Conservation (phyloP, 495 filamentous ascomycete species). For the Sordaria brevicollis region DNA sequence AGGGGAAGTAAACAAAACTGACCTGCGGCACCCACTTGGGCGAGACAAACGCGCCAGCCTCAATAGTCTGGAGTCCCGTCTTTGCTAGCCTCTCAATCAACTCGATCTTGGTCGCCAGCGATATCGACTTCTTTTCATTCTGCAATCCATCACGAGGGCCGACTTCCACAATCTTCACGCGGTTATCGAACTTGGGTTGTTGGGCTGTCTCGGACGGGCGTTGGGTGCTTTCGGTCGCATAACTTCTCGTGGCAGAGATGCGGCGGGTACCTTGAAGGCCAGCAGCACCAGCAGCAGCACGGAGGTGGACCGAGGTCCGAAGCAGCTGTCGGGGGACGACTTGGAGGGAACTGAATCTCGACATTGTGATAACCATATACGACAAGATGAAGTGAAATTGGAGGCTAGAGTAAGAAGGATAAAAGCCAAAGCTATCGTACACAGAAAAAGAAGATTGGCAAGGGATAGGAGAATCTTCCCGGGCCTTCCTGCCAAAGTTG, state of each 20-base stretch:
- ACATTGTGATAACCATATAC: slow-evolving; percentile 5
- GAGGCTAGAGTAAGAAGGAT: not conserved
- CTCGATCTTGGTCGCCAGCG: slow-evolving; percentile 75
- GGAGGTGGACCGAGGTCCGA: not conserved
- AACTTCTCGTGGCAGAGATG: slow-evolving; percentile 12
- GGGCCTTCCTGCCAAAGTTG: not conserved
- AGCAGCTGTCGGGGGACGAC: slow-evolving; percentile 3
- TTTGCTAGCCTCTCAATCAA: slow-evolving; percentile 70
- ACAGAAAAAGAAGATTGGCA: not conserved
- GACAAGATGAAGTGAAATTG: not conserved
- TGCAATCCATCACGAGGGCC: slow-evolving; percentile 91
- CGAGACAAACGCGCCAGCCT: slow-evolving; percentile 89
- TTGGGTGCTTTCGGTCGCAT: slow-evolving; percentile 28
- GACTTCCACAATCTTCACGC: slow-evolving; percentile 73
- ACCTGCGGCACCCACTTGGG: slow-evolving; percentile 99
- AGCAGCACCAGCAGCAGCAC: not conserved
- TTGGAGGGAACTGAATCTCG: slow-evolving; percentile 12
- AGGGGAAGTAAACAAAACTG: slow-evolving; percentile 8
- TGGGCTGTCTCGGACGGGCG: slow-evolving; percentile 5
- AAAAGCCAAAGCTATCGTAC: not conserved
- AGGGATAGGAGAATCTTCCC: not conserved
- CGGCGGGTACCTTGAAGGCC: not conserved
- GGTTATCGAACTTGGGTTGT: slow-evolving; percentile 30
- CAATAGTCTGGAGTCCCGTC: slow-evolving; percentile 78
- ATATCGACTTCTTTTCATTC: slow-evolving; percentile 81